Base-by-base conservation (phyloP, 805 yeast species). In the Lachancea thermotolerans region DNA sequence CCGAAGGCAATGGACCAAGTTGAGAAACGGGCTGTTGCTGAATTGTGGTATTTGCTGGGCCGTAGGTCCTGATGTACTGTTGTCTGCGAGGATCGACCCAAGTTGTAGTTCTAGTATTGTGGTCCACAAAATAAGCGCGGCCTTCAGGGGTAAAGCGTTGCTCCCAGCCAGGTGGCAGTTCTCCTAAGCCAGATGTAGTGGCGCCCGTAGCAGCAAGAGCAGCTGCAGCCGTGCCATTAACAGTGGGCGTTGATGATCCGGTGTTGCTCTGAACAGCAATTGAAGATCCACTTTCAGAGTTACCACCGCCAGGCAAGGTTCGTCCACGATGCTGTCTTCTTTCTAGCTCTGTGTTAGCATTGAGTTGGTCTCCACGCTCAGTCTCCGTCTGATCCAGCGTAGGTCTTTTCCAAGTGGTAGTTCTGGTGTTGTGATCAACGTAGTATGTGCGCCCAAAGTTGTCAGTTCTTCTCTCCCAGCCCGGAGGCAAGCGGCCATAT, bases 71-170 rank as follows among this genome's bases (percentile, higher is more conserved):
- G 57, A 93, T 93, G 67, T 88, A 93, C 71, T 93, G 99, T 69
- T 93, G 99, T 68, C 99, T 81, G 69, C 99, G 80, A 53, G 99
- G 99, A 67, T 93, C 99, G 39, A 93, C 99, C 99, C 99, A 93
- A 10, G 99, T 93, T 3, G 99, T 93, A 1, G 99, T 93, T 66
- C 99, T 79, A n/a, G 99, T 93, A 67, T 93, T 93, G 70, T 93
- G 99, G 67, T 93, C 99, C 40, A 93, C 99, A 65, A 90, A 93
- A 69, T 93, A 93, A 7, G 98, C 95, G 64, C 99, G 80, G 34
- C 99, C 99, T 68, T 93, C 99, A 25, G 95, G 95, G 6, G 99
- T 93, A 58, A 85, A 85, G 53, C 99, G 75, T 70, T 91, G 98
- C 69, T 93, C 99, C 99, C 99, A 93, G 35, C 99, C 99, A 10